phyloP scores from a whole-genome alignment of 305 asterid genomes.

The Coffea humblotiana region DNA sequence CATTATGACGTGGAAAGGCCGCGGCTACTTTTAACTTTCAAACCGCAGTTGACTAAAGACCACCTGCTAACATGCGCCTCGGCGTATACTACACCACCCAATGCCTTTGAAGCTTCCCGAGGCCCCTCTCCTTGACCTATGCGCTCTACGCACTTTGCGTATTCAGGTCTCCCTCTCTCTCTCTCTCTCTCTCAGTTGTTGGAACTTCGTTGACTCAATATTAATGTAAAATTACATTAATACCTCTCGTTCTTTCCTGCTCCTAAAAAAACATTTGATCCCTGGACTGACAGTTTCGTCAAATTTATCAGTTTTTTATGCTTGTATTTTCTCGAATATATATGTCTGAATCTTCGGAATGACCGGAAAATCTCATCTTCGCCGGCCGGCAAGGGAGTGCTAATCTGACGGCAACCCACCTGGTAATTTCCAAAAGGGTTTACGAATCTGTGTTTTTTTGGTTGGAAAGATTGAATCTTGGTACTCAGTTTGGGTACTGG shows the following conservation, averaged over 20 bases:
- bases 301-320: background rate
- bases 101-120: slow-evolving; percentile 27
- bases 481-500: background rate
- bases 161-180: slow-evolving; percentile 44
- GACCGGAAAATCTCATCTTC: slow-evolving; percentile 10
- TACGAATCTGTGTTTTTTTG: slow-evolving; percentile 32
- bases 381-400: slow-evolving; percentile 30
- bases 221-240: slow-evolving; percentile 16
- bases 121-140: slow-evolving; percentile 47
- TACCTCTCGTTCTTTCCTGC: slow-evolving; percentile 1
- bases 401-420: slow-evolving; percentile 20
- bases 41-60: slow-evolving; percentile 27
- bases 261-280: background rate
- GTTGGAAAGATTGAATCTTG: slow-evolving; percentile 26
- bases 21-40: slow-evolving; percentile 8
- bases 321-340: background rate
- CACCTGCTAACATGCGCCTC: slow-evolving; percentile 16
- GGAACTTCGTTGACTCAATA: slow-evolving; percentile 51
- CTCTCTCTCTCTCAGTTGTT: slow-evolving; percentile 26
- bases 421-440: slow-evolving; percentile 22
- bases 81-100: slow-evolving; percentile 12
- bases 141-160: slow-evolving; percentile 63
- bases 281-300: background rate
- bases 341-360: slow-evolving; percentile 1
- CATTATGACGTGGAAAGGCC: too few species aligned